Conservation (phyloP, 139 green algal species). For the Coelastrella sp. region DNA sequence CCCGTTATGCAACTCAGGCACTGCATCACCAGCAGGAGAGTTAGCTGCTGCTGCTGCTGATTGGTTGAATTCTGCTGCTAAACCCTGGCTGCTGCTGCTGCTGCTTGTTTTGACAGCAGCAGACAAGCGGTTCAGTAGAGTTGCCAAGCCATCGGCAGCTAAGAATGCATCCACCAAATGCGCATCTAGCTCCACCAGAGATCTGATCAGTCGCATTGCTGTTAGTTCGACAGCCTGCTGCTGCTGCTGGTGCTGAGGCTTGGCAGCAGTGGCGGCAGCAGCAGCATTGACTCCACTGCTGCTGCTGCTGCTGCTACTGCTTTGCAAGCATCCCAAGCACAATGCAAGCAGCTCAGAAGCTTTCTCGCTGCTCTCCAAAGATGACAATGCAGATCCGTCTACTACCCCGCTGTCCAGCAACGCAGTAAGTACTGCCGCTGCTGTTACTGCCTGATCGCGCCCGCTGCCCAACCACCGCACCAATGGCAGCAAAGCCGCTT, state of each 20-base stretch:
- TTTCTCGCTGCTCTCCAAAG: background rate
- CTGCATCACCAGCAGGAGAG: background rate
- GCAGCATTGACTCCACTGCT: background rate
- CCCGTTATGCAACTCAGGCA: background rate
- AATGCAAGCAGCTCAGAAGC: background rate
- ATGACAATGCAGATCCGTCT: background rate
- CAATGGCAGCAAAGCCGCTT: constrained; percentile 18
- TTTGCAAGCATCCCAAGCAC: background rate
- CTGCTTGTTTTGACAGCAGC: background rate
- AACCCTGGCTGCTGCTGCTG: no score
- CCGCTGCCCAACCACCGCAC: constrained; percentile 8
- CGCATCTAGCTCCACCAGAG: constrained; percentile 16
- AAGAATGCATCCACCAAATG: constrained; percentile 12
- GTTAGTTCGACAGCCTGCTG: constrained; percentile 16
- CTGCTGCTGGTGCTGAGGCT: background rate
- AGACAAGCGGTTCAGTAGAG: background rate
- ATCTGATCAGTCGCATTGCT: constrained; percentile 27
- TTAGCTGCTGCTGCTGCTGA: background rate
- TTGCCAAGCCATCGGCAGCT: background rate
- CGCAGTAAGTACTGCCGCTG: background rate
- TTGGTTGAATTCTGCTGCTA: background rate
- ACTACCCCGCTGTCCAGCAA: constrained; percentile 1
- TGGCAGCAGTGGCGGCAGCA: background rate
- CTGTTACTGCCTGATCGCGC: background rate
- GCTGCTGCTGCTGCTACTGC: constrained; percentile 25